These are phyloP conservation scores for Paecilomyces niveus DNA, from an alignment of 2,329 filamentous ascomycete species.

Conservation along the genomic window DNA sequence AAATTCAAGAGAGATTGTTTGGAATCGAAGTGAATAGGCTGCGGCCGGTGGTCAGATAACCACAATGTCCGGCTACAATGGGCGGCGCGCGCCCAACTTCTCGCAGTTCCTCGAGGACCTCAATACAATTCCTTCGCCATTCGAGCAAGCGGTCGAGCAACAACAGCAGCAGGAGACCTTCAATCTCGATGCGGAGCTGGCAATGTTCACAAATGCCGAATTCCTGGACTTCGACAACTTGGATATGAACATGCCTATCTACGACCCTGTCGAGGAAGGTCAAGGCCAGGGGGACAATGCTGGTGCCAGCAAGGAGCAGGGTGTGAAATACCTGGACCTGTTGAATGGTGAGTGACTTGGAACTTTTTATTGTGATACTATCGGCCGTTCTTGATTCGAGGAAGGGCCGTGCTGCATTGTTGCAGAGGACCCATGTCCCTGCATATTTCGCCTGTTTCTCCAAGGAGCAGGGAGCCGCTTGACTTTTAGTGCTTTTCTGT, in stretches of 20 bases:
- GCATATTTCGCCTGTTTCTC: neutral
- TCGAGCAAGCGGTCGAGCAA: constrained; percentile 51
- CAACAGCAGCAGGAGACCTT: constrained; percentile 57
- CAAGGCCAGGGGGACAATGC: constrained; percentile 14
- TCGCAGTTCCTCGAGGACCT: constrained; percentile 83
- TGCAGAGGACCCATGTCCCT: neutral
- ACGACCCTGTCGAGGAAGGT: constrained; percentile 20
- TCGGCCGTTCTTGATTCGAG: neutral
- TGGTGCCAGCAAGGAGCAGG: constrained; percentile 17
- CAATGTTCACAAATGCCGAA: constrained; percentile 73
- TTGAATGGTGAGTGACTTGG: constrained; percentile 30
- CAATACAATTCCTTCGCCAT: constrained; percentile 62
- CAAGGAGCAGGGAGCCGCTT: neutral
- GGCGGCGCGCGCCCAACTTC: constrained; percentile 76
- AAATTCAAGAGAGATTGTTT: neutral
- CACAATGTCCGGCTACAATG: constrained; percentile 66
- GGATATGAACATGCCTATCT: constrained; percentile 24
- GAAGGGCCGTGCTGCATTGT: neutral
- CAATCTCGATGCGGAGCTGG: constrained; percentile 63
- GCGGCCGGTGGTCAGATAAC: neutral
- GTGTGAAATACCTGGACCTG: constrained; percentile 36
- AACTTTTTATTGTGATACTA: constrained; percentile 4
- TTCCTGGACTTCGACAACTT: constrained; percentile 69
- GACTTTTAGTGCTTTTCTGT: neutral
- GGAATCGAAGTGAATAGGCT: neutral